Percentiles rank a stretch among this genome's conserved stretches.
phyloP scores from a whole-genome alignment of 2,329 filamentous ascomycete genomes.

The Penicillium sp. region DNA sequence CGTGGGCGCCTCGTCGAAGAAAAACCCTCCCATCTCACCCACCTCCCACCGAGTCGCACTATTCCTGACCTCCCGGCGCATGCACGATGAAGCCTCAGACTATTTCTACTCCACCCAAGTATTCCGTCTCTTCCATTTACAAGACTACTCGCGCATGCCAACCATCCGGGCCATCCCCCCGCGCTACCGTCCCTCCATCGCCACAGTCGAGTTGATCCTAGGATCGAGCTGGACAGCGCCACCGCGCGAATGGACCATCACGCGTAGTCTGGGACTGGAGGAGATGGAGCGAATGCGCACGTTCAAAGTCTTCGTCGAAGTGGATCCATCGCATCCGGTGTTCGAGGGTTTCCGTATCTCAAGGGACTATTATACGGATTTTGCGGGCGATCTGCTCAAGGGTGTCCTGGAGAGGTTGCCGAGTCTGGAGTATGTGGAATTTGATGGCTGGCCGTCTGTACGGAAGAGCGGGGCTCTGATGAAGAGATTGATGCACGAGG shows the following conservation, averaged over 20 bases:
- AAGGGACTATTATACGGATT: slow-evolving; percentile 50
- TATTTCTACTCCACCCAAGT: slow-evolving; percentile 46
- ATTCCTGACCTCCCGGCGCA: slow-evolving; percentile 35
- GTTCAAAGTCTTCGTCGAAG: slow-evolving; percentile 51
- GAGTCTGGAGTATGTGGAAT: slow-evolving; percentile 43
- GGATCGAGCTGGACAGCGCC: slow-evolving; percentile 53
- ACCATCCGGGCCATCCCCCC: slow-evolving; percentile 43
- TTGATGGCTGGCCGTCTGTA: slow-evolving; percentile 51
- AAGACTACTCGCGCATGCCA: slow-evolving; percentile 40
- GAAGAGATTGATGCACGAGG: slow-evolving; percentile 37
- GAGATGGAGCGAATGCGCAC: slow-evolving; percentile 42
- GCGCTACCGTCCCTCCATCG: slow-evolving; percentile 45
- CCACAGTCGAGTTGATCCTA: slow-evolving; percentile 48
- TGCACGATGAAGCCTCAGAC: slow-evolving; percentile 45
- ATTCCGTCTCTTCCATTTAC: slow-evolving; percentile 47
- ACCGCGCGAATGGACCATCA: slow-evolving; percentile 48
- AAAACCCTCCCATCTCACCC: slow-evolving; percentile 27
- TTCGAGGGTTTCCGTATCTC: slow-evolving; percentile 51
- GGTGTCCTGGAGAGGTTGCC: slow-evolving; percentile 45
- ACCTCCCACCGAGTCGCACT: slow-evolving; percentile 32
- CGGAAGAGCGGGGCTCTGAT: slow-evolving; percentile 45
- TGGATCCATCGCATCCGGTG: slow-evolving; percentile 46
- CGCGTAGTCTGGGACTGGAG: slow-evolving; percentile 41
- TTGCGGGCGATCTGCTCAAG: slow-evolving; percentile 44
- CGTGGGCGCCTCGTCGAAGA: slow-evolving; percentile 32